These are phyloP conservation scores for Sporothrix euskadiensis DNA, from an alignment of 2,329 filamentous ascomycete species.

Conservation along the genomic window DNA sequence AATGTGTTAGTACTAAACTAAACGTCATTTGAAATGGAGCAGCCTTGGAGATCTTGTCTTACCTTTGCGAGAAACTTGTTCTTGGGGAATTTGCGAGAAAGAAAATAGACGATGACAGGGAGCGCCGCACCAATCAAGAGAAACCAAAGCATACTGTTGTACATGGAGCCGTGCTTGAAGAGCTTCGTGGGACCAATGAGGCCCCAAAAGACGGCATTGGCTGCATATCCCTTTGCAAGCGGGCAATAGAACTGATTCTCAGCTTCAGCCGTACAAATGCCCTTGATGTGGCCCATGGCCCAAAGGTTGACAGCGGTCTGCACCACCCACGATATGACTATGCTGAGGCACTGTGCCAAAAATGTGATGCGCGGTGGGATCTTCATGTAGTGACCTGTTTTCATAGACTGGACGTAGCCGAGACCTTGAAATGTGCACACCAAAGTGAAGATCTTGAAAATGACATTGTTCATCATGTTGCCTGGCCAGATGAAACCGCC, in stretches of 20 bases:
- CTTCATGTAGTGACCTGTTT: neutral
- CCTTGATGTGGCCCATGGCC: neutral
- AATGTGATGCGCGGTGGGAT: neutral
- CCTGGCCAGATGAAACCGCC: neutral
- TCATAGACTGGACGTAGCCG: neutral
- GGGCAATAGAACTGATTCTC: neutral
- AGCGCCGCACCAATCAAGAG: neutral
- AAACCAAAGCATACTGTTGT: neutral
- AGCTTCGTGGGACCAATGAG: neutral
- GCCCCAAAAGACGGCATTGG: neutral
- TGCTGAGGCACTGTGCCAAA: neutral
- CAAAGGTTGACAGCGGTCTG: neutral
- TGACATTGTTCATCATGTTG: neutral
- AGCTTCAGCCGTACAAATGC: neutral
- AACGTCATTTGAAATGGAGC: no score
- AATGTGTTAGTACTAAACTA: no score
- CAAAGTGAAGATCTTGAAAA: neutral
- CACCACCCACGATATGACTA: neutral
- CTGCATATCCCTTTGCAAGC: neutral
- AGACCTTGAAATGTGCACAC: neutral
- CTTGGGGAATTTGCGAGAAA: neutral
- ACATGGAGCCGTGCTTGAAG: neutral
- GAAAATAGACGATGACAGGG: neutral
- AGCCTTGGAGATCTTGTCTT: no score
- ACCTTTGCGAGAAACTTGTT: neutral